Base-by-base conservation (phyloP, 1,284 basidiomycete genomes). In the Ustilago lituana region DNA sequence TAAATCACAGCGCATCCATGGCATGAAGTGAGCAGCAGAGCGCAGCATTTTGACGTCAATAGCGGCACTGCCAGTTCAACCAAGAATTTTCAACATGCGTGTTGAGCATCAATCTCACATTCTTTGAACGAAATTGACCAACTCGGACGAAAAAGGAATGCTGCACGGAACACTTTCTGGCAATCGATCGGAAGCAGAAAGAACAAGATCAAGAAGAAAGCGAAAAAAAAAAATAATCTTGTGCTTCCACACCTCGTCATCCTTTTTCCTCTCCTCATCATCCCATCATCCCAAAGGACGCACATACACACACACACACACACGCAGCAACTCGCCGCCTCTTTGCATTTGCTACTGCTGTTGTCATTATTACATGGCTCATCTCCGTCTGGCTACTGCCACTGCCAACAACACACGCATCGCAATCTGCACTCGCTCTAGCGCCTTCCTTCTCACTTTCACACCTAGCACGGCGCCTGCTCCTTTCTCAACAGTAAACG, bases 381-480 rank as follows among this genome's bases (percentile, higher is more conserved):
- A 54, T 59, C 29, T 65, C 27, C 47, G 55, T 44, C 63, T 61
- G 49, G 57, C 64, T 54, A 50, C 49, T 37, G 57, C 53, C 62
- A 51, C 37, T 32, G 15, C 36, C 43, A 29, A 26, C 20, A 38
- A 15, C 19, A 41, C 40, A 38, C 41, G 33, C n/a, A 33, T 41
- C 22, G 36, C 51, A 22, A 45, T 33, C 24, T 37, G 19, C 22
- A 29, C 40, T 36, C 48, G 45, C 39, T 29, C 26, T 20, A 9
- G 15, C 33, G 40, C 41, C 35, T 44, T 26, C 12, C 41, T 43
- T 12, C 17, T 41, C 17, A 9, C 32, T 27, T 19, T 26, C 23
- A 32, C 23, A 39, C 23, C 44, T n/a, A 37, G 31, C 49, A 24
- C 39, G 29, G 20, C n/a, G n/a, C n/a, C 41, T 23, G 6, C 15